Conservation (phyloP, 192 early-diverging fungal species). For the Coemansia sp. region DNA sequence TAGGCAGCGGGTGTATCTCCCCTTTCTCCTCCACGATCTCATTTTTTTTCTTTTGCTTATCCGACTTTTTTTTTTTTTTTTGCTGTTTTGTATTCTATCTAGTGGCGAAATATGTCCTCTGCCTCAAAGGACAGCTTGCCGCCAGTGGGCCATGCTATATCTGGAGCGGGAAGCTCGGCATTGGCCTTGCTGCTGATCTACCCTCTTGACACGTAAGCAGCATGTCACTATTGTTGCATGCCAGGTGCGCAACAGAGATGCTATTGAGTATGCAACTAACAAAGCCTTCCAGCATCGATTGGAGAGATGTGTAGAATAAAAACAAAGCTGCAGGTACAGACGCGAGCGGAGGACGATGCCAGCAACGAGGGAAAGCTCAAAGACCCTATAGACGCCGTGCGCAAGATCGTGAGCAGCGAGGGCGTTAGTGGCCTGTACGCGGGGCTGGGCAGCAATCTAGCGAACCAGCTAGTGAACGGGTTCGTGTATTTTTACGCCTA, state of each 20-base stretch:
- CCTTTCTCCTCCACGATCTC: constrained; percentile 10
- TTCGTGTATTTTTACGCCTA: constrained; percentile 91
- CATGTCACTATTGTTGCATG: no score
- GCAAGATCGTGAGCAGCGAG: constrained; percentile 81
- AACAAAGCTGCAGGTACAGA: constrained; percentile 96
- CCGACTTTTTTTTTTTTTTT: not conserved
- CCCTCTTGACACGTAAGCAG: constrained; percentile 81
- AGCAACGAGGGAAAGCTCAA: constrained; percentile 55
- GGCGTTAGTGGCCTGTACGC: constrained; percentile 89
- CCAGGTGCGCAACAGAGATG: not conserved
- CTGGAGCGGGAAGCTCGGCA: constrained; percentile 90
- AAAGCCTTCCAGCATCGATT: not conserved
- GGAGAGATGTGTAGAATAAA: constrained; percentile 72
- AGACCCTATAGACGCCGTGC: constrained; percentile 76
- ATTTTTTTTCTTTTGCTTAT: not conserved
- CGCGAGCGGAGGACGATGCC: constrained; percentile 47
- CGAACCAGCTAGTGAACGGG: constrained; percentile 75
- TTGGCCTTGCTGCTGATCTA: constrained; percentile 91
- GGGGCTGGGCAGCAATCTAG: constrained; percentile 81
- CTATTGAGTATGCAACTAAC: not conserved
- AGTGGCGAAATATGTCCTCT: not conserved
- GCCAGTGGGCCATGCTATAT: constrained; percentile 89
- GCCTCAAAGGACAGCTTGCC: constrained; percentile 60
- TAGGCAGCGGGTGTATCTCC: not conserved
- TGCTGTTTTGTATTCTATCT: not conserved